These are phyloP conservation scores for Voacanga thouarsii DNA, from an alignment of 257 asterid species.

Conservation along the genomic window DNA sequence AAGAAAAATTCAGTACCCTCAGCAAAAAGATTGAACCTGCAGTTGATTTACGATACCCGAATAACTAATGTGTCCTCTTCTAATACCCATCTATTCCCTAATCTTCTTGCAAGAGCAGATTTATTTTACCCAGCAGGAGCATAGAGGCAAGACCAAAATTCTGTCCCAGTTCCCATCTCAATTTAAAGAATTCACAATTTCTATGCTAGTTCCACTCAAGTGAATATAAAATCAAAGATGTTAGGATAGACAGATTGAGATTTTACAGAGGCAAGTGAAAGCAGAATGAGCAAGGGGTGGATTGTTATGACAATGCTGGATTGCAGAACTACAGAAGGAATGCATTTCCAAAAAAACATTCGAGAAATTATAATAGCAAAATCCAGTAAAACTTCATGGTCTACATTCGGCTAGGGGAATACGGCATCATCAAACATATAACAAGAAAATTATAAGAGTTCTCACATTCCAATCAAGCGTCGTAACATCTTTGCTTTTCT, in stretches of 20 bases:
- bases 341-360: background rate
- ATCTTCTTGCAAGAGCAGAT: background rate
- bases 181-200: background rate
- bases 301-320: background rate
- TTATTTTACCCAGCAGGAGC: background rate
- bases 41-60: background rate
- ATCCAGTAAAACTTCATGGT: background rate
- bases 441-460: slow-evolving; percentile 3
- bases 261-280: background rate
- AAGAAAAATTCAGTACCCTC: background rate
- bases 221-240: background rate
- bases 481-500: slow-evolving; percentile 32
- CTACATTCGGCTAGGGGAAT: background rate
- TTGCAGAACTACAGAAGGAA: too few relatives aligned
- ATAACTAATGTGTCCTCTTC: background rate
- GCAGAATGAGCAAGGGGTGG: background rate
- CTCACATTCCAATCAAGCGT: slow-evolving; percentile 43
- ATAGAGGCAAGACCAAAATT: background rate
- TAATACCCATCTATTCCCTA: background rate
- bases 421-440: background rate
- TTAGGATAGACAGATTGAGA: background rate
- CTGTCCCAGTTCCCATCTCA: background rate
- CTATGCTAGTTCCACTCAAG: background rate
- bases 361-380: background rate
- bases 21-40: background rate